Percentiles rank a stretch among this genome's conserved stretches.
Evolutionary conservation across 345 rosid genomes (phyloP).

Genomic region (Microthlaspi erraticum): DNA sequence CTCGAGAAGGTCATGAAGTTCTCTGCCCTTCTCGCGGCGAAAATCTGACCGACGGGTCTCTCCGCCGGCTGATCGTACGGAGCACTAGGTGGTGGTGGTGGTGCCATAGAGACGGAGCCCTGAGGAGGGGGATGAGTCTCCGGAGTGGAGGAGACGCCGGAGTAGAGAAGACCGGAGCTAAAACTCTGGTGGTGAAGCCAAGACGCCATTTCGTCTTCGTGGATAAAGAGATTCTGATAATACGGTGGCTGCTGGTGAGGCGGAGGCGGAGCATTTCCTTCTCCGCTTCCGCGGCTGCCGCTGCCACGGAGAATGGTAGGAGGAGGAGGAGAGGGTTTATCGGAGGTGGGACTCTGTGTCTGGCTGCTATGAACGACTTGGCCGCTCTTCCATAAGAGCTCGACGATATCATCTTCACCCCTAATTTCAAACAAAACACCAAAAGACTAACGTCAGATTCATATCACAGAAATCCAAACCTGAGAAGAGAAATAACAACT

Average conservation of each 20-base stretch:
- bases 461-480: neutral
- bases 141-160: neutral
- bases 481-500: too few relatives aligned
- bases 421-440: conserved; percentile 39
- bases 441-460: neutral
- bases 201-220: conserved; percentile 80
- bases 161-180: conserved; percentile 55
- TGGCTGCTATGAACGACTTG: conserved; percentile 67
- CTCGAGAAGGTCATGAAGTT: conserved; percentile 26
- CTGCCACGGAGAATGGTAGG: conserved; percentile 41
- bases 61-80: neutral
- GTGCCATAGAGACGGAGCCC: neutral
- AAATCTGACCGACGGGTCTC: neutral
- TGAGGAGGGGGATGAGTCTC: conserved; percentile 22
- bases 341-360: conserved; percentile 40
- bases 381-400: conserved; percentile 82
- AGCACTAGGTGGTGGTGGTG: neutral
- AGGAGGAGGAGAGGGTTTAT: conserved; percentile 39
- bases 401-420: conserved; percentile 72
- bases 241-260: conserved; percentile 18
- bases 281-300: conserved; percentile 46
- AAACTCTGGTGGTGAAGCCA: conserved; percentile 66
- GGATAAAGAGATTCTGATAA: conserved; percentile 59
- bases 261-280: conserved; percentile 18
- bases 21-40: conserved; percentile 8